Evolutionary conservation across 495 filamentous ascomycete species (phyloP).

Genomic region (Zalerion maritima): DNA sequence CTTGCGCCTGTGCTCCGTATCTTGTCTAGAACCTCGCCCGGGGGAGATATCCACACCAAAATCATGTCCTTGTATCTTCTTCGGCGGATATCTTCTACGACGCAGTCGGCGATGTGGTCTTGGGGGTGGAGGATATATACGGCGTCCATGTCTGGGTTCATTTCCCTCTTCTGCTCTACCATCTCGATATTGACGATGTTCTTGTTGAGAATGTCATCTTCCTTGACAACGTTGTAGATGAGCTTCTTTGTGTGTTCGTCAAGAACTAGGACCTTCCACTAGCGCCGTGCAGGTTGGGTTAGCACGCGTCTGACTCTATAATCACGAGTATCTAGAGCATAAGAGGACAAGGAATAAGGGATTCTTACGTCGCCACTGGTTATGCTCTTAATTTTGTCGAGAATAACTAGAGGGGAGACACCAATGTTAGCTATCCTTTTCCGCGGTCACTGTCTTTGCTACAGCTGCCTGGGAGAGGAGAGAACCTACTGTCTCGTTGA

Average conservation of each 20-base stretch:
- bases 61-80: constrained; percentile 58
- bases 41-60: constrained; percentile 79
- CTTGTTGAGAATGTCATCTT: constrained; percentile 89
- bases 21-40: constrained; percentile 25
- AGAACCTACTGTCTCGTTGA: constrained; percentile 26
- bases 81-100: constrained; percentile 81
- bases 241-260: constrained; percentile 68
- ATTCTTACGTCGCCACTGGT: constrained; percentile 37
- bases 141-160: constrained; percentile 80
- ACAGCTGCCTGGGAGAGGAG: not conserved
- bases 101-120: constrained; percentile 77
- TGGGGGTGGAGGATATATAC: constrained; percentile 79
- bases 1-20: too few species aligned
- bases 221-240: constrained; percentile 73
- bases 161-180: constrained; percentile 68
- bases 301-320: not conserved
- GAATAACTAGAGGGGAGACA: constrained; percentile 31
- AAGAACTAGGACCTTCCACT: constrained; percentile 95
- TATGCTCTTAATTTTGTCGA: constrained; percentile 39
- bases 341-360: constrained; percentile 1
- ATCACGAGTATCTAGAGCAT: not conserved
- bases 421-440: too few species aligned
- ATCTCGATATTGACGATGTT: constrained; percentile 89
- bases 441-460: constrained; percentile 4
- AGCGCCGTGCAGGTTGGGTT: constrained; percentile 4